Evolutionary conservation across 2,329 filamentous ascomycete species (phyloP), one percentile per base, ranked within the genome.

Genomic region (Pestalotiopsis sp.): DNA sequence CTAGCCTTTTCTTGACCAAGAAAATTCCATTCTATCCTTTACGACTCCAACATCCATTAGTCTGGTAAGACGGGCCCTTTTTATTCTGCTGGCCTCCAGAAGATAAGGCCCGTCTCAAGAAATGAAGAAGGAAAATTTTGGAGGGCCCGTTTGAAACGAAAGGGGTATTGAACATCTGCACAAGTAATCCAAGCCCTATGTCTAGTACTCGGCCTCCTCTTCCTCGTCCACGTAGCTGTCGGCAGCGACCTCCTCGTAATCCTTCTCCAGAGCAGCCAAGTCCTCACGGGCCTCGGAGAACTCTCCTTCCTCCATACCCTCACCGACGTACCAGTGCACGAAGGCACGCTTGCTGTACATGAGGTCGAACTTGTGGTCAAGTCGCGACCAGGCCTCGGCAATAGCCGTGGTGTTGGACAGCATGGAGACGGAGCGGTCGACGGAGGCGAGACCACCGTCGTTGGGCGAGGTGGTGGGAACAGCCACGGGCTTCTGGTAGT

Each of bases 281-380:
- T 96, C 93, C 84, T 96, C 93, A 75, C 93, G 91, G 71, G 93
- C 93, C 83, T 96, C 93, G 72, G 91, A 92, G 85, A 96, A 96
- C 82, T 96, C 93, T 76, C 93, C 93, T 81, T 96, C 93, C 85
- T 96, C 93, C 93, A 96, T 96, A 83, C 93, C 93, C 84, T 96
- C 93, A 73, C 93, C 93, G 66, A 96, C 93, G 74, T 93, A 93
- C 91, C 91, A 92, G 83, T 93, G 90, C 60, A 92, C 90, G 75
- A 93, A 92, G 70, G 91, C 90, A 73, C 91, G 90, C 87, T 92
- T 92, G 83, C 87, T 90, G 86, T 92, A 92, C 91, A 92, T 92
- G 76, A 92, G 90, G 75, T 92, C 90, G 81, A 93, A 92, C 84
- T 92, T 92, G 86, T 91, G 85, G 82, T 92, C 90, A 63, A 92